Base-by-base conservation (phyloP, 768 basidiomycete genomes). In the Serendipita vermifera region DNA sequence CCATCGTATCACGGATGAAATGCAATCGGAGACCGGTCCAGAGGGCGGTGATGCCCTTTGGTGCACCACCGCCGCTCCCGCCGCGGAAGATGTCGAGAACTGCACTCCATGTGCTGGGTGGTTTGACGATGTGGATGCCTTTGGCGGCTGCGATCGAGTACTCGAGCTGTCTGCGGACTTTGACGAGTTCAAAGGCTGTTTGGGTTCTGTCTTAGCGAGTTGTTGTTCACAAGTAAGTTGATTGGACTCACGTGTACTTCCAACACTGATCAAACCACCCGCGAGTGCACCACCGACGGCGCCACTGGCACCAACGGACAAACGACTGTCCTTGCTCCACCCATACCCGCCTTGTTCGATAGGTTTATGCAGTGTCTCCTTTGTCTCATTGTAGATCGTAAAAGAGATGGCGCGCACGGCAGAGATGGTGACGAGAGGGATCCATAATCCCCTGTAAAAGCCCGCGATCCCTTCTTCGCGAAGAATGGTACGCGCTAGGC, bases 371-470 rank as follows among this genome's bases (percentile, higher is more conserved):
- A 84, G 82, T 60, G 75, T 72, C 62, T 88, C 84, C 70, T 89
- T 93, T 35, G 86, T 88, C 38, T 79, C 72, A 54, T 81, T 86
- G 68, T 93, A 93, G 61, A 94, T 91, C 0, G 86, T 87, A 71
- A 96, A 93, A 46, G 86, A 89, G 31, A 87, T 83, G 29, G 91
- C 89, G 83, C 94, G 89, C 68, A 97, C 92, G 67, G 94, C 90
- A 3, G 92, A 91, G 63, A 98, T 98, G 6, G 92, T 94, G 69
- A 91, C 75, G 56, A 97, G 78, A 46, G 94, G 93, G 62, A 98
- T 87, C 81, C 87, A 88, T 53, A 92, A 65, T 57, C 89, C 89
- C 57, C 91, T 78, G 69, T 88, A 94, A 70, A 91, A 97, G 55
- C 94, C 93, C 61, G 77, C 77, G 32, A 89, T 69, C n/a, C 90